Evolutionary conservation across 139 green algal species (phyloP).

Genomic region (Nannochloris sp.): DNA sequence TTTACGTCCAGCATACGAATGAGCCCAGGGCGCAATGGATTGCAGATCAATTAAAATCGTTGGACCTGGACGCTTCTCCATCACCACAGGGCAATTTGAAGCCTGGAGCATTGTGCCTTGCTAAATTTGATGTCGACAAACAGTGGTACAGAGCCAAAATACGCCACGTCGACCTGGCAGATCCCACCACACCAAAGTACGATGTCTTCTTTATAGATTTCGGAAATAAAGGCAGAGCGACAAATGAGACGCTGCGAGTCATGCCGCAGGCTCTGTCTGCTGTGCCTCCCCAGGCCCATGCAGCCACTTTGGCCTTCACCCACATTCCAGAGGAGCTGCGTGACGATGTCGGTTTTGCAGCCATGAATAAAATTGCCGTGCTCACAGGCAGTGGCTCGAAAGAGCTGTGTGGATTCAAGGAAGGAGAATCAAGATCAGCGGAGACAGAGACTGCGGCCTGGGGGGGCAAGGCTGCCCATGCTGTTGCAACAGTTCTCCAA

Average conservation of each 20-base stretch:
- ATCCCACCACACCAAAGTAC: constrained; percentile 44
- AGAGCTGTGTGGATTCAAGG: constrained; percentile 31
- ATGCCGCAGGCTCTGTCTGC: constrained; percentile 60
- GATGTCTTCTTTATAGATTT: constrained; percentile 91
- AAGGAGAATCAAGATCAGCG: constrained; percentile 35
- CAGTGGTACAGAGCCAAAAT: constrained; percentile 66
- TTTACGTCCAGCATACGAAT: constrained; percentile 65
- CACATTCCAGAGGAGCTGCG: constrained; percentile 37
- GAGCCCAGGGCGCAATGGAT: constrained; percentile 62
- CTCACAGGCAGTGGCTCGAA: constrained; percentile 29
- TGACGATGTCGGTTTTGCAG: constrained; percentile 52
- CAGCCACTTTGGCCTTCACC: constrained; percentile 44
- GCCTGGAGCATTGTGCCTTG: constrained; percentile 53
- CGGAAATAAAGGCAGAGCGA: constrained; percentile 70
- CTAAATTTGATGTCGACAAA: constrained; percentile 62
- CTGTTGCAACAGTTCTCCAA: constrained; percentile 25
- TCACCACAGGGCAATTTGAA: constrained; percentile 37
- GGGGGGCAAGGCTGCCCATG: neutral
- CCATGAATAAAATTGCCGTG: constrained; percentile 30
- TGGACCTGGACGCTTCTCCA: constrained; percentile 25
- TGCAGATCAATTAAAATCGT: constrained; percentile 47
- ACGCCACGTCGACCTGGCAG: constrained; percentile 16
- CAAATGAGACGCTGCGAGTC: constrained; percentile 30
- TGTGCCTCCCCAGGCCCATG: constrained; percentile 56
- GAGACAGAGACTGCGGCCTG: constrained; percentile 34